Evolutionary conservation across 139 green algal genomes (phyloP).

Genomic region (Spirogloea muscicola): DNA sequence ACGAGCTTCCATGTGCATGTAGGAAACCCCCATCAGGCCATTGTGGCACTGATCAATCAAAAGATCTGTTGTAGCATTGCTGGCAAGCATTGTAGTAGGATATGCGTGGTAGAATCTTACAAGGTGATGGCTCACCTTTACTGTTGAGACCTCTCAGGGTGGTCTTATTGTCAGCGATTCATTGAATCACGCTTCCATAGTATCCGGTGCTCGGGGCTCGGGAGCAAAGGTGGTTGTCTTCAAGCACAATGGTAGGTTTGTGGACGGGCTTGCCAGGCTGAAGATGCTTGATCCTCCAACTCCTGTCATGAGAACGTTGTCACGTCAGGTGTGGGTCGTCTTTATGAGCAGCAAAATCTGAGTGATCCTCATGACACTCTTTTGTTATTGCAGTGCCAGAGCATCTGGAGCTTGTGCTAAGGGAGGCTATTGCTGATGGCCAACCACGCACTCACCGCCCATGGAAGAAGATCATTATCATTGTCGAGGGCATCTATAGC

Average conservation of each 20-base stretch:
- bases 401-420: constrained; percentile 84
- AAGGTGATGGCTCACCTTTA: too few relatives aligned
- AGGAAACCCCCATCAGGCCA: too few relatives aligned
- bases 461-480: constrained; percentile 95
- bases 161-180: constrained; percentile 87
- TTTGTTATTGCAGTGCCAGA: constrained; percentile 59
- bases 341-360: too few relatives aligned
- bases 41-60: too few relatives aligned
- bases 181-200: constrained; percentile 96
- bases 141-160: too few relatives aligned
- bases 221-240: constrained; percentile 82
- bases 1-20: too few relatives aligned
- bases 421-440: constrained; percentile 76
- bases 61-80: too few relatives aligned
- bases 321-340: too few relatives aligned
- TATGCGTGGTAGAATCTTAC: too few relatives aligned
- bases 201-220: constrained; percentile 71
- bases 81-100: too few relatives aligned
- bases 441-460: constrained; percentile 83
- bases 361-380: too few relatives aligned
- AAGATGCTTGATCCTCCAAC: neutral
- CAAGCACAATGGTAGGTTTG: constrained; percentile 47
- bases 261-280: neutral
- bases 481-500: constrained; percentile 96
- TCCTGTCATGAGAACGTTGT: too few relatives aligned